Percentiles rank a stretch among this genome's conserved stretches.
phyloP scores from a whole-genome alignment of 805 yeast genomes.

The Zygotorulaspora florentina region DNA sequence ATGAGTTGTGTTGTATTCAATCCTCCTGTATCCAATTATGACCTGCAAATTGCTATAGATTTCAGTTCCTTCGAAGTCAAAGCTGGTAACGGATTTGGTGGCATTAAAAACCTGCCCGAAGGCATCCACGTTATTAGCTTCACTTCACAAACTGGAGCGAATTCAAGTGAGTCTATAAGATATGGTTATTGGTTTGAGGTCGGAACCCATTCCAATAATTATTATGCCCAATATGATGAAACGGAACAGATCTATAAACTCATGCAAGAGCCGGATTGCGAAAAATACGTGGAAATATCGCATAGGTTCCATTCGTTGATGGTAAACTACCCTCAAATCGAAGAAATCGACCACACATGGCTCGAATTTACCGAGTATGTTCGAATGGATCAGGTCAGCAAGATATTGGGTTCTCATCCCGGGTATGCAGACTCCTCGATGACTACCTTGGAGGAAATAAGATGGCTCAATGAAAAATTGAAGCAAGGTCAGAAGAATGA shows the following conservation, averaged over 20 bases:
- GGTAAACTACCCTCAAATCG: slow-evolving; percentile 23
- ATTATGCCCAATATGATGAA: slow-evolving; percentile 16
- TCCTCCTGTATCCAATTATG: slow-evolving; percentile 6
- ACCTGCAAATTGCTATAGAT: slow-evolving; percentile 27
- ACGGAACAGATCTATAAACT: slow-evolving; percentile 17
- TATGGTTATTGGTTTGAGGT: slow-evolving; percentile 34
- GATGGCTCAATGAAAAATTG: slow-evolving; percentile 15
- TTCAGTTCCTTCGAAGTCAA: slow-evolving; percentile 23
- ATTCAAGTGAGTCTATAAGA: slow-evolving; percentile 15
- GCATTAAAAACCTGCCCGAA: slow-evolving; percentile 26
- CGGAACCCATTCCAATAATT: background rate
- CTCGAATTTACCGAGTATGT: slow-evolving; percentile 11
- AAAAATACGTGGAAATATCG: slow-evolving; percentile 12
- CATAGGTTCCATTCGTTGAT: slow-evolving; percentile 13
- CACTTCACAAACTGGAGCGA: slow-evolving; percentile 14
- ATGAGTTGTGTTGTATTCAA: slow-evolving; percentile 5
- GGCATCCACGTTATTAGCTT: slow-evolving; percentile 29
- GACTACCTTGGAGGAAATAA: slow-evolving; percentile 26
- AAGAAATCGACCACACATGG: slow-evolving; percentile 22
- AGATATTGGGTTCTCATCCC: background rate
- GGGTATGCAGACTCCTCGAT: slow-evolving; percentile 32
- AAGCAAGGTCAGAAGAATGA: slow-evolving; percentile 1
- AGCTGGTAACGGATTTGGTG: slow-evolving; percentile 24
- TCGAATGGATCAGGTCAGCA: slow-evolving; percentile 15
- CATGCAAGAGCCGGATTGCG: slow-evolving; percentile 10